Conservation (phyloP, 306 rosid species). For the Prosopis cineraria region DNA sequence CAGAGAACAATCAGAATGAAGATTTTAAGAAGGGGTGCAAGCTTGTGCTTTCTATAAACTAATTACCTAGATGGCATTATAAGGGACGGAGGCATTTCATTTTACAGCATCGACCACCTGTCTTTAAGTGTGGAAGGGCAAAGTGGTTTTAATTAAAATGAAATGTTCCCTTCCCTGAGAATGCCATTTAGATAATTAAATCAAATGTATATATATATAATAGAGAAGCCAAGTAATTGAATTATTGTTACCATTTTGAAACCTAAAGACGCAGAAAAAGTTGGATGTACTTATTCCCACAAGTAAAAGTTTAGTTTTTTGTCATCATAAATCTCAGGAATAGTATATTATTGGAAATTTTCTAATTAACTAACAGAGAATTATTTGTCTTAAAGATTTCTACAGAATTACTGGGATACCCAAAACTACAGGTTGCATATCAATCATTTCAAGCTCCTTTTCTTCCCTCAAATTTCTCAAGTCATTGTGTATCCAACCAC, state of each 20-base stretch:
- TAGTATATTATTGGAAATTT: neutral
- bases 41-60: slow-evolving; percentile 1
- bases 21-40: slow-evolving; percentile 14
- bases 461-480: neutral
- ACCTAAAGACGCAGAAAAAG: neutral
- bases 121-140: neutral
- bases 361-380: neutral
- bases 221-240: neutral
- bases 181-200: neutral
- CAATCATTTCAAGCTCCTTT: slow-evolving; percentile 2
- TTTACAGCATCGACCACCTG: slow-evolving; percentile 1
- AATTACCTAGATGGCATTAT: slow-evolving; percentile 1
- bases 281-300: neutral
- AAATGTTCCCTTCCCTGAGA: slow-evolving; percentile 15
- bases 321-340: slow-evolving; percentile 1
- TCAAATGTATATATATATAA: neutral
- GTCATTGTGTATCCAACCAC: slow-evolving; percentile 5
- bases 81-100: slow-evolving; percentile 13
- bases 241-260: neutral
- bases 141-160: slow-evolving; percentile 1
- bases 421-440: neutral
- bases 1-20: slow-evolving; percentile 24
- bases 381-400: neutral
- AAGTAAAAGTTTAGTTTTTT: slow-evolving; percentile 4
- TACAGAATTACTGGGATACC: slow-evolving; percentile 7